Base-by-base conservation (phyloP, 139 green algal genomes). In the Trebouxia sp. region DNA sequence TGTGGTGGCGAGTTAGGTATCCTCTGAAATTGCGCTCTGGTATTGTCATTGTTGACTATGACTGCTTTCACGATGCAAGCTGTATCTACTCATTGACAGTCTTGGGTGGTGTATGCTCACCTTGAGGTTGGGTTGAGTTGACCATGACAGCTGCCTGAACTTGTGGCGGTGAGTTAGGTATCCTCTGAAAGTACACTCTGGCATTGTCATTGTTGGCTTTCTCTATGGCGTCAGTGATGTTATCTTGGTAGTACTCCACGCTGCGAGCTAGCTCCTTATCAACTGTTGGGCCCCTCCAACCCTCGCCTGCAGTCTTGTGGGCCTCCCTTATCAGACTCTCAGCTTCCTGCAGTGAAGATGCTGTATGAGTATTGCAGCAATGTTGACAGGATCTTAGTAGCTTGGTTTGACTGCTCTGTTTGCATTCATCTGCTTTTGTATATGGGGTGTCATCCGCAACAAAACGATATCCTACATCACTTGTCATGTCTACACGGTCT, bases 151-250 rank as follows among this genome's bases (percentile, higher is more conserved):
- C 67, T 35, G 67, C 28, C 26, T 51, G 26, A 12, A 76, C 42
- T 37, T 53, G 26, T 5, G 67, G 67, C 39, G 55, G 39, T 30
- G 41, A 51, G 22, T 22, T 51, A 26, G 67, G 67, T 24, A 76
- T 39, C 26, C 41, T 55, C 9, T 76, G 41, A 22, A 76, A 76
- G 1, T 76, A 76, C 22, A 76, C 35, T 8, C 42, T 17, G 5
- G 67, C 42, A 30, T 76, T 76, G 26, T 76, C 41, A 11, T 30
- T 53, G 42, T 77, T 77, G 69, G 69, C 69, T 24, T 77, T 56
- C 9, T 77, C 69, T 9, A 77, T 51, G 24, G 69, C 69, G 26
- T 77, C 41, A 38, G 42, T n/a, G 35, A 77, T 39, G 43, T 35
- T 77, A 41, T n/a, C 42, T 26, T 38, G 69, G 41, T 51, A 37